Evolutionary conservation across 169 alveolate species (phyloP), one percentile per base, ranked within the genome.

Genomic region (Babesia bovis): DNA sequence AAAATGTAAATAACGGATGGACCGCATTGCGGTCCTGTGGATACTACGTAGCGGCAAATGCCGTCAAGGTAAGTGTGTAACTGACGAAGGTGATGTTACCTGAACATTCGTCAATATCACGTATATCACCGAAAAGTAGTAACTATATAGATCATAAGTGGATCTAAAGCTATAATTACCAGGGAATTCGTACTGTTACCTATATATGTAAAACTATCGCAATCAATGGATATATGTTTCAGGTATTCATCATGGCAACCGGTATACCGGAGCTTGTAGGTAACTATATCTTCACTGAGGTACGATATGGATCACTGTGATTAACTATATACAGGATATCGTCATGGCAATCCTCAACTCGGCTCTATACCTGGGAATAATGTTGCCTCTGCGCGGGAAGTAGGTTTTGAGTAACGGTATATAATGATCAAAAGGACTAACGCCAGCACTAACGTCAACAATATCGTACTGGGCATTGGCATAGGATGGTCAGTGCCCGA

Each of bases 211-310:
- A n/a, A n/a, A n/a, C n/a, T n/a, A n/a, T n/a, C n/a, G n/a, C n/a
- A n/a, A n/a, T n/a, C n/a, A n/a, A n/a, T n/a, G n/a, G n/a, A n/a
- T n/a, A n/a, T n/a, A n/a, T n/a, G n/a, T n/a, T n/a, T 1, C 71
- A 76, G 87, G 76, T 78, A 32, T 36, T 78, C 7, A 26, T 59
- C 7, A 56, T 78, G 83, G 83, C 71, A 10, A 59, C 83, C 0
- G 87, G 87, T 0, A 40, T 78, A 1, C 87, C 87, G 2, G 82
- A 68, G 35, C 53, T 78, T 35, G 23, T 78, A 10, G 76, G 70
- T 9, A 57, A 69, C 28, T 59, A 63, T 47, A 25, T 78, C 15
- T 1, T 78, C 12, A 61, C 60, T 9, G 87, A 78, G 76, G 87
- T 78, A 49, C 15, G 57, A 30, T 5, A 0, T 0, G n/a, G 30